phyloP scores from a whole-genome alignment of 2,329 filamentous ascomycete genomes.

The Tolypocladium endophyticum region DNA sequence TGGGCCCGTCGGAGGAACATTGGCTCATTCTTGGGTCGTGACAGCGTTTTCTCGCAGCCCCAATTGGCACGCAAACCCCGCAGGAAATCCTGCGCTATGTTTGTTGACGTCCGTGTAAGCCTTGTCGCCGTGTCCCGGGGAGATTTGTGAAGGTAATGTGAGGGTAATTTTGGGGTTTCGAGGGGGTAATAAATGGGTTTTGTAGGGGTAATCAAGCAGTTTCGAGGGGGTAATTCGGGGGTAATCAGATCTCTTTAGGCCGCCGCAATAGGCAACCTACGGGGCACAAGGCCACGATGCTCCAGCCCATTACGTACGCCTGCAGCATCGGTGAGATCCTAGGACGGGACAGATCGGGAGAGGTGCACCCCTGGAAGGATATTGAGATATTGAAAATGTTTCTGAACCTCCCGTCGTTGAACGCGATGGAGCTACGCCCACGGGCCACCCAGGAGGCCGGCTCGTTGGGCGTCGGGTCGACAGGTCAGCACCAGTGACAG shows the following conservation, averaged over 20 bases:
- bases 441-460: background rate
- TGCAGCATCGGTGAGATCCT: conserved; percentile 6
- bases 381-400: background rate
- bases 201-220: conserved; percentile 5
- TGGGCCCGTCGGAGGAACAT: background rate
- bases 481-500: background rate
- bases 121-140: background rate
- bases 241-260: conserved; percentile 7
- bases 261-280: conserved; percentile 1
- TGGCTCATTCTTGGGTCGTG: background rate
- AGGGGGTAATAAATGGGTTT: conserved; percentile 6
- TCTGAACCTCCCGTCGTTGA: background rate
- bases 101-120: background rate
- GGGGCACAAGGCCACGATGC: background rate
- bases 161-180: conserved; percentile 4
- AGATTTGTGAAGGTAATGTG: conserved; percentile 8
- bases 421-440: background rate
- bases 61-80: background rate
- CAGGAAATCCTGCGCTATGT: background rate
- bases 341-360: conserved; percentile 1
- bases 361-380: background rate
- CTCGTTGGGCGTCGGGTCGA: background rate
- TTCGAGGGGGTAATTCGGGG: conserved; percentile 4
- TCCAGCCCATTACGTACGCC: conserved; percentile 9
- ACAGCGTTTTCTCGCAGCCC: background rate